These are phyloP conservation scores for Ogataea pilisensis DNA, from an alignment of 805 yeast species.

Conservation along the genomic window DNA sequence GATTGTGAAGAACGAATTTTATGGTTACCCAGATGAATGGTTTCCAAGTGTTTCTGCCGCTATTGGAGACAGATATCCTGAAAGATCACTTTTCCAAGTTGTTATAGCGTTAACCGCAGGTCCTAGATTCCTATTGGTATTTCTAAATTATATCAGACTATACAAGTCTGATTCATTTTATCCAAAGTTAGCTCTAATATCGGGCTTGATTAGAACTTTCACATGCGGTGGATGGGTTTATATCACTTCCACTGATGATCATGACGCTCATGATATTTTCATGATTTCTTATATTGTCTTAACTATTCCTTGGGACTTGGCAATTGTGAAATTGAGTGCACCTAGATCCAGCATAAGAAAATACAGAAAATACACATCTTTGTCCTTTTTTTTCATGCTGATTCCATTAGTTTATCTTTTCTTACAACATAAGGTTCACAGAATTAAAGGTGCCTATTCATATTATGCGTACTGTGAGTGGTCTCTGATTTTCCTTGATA, in stretches of 20 bases:
- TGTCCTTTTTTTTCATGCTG: slow-evolving; percentile 63
- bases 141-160: slow-evolving; percentile 48
- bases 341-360: slow-evolving; percentile 44
- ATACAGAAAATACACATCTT: slow-evolving; percentile 50
- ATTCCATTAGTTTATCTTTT: slow-evolving; percentile 85
- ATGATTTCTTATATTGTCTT: slow-evolving; percentile 88
- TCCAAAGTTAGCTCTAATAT: slow-evolving; percentile 41
- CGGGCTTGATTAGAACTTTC: slow-evolving; percentile 85
- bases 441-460: slow-evolving; percentile 90
- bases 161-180: slow-evolving; percentile 33
- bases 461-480: slow-evolving; percentile 93
- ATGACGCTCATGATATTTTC: slow-evolving; percentile 91
- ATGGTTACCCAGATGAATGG: slow-evolving; percentile 97
- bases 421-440: slow-evolving; percentile 88
- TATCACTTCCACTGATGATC: slow-evolving; percentile 95
- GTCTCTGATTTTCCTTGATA: slow-evolving; percentile 78
- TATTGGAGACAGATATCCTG: slow-evolving; percentile 96
- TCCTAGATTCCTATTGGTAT: slow-evolving; percentile 71
- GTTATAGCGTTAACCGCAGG: slow-evolving; percentile 91
- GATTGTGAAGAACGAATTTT: slow-evolving; percentile 81
- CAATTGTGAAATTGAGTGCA: slow-evolving; percentile 49
- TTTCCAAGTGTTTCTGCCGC: slow-evolving; percentile 97
- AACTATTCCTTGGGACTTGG: slow-evolving; percentile 86
- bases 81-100: slow-evolving; percentile 86
- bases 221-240: slow-evolving; percentile 99